These are phyloP conservation scores for Collybiopsis luxurians DNA, from an alignment of 768 basidiomycete species.

Conservation along the genomic window DNA sequence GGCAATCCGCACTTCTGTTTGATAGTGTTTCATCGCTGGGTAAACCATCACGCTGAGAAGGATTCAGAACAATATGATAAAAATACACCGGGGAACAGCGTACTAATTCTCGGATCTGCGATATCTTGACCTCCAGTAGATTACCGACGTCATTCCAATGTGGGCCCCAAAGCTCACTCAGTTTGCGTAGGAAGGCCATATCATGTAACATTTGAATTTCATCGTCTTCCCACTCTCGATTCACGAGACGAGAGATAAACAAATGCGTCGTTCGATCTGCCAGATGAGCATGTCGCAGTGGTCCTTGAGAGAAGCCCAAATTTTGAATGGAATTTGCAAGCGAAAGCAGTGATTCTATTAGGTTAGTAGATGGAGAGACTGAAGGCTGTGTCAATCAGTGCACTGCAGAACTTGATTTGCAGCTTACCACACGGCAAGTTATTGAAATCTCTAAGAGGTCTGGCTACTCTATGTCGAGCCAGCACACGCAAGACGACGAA, in stretches of 20 bases:
- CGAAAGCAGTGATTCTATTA: slow-evolving; percentile 53
- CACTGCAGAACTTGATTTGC: background rate
- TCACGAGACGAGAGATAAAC: slow-evolving; percentile 34
- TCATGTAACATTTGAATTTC: slow-evolving; percentile 38
- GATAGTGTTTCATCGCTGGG: slow-evolving; percentile 19
- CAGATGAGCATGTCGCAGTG: slow-evolving; percentile 29
- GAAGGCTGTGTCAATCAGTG: slow-evolving; percentile 15
- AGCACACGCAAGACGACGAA: slow-evolving; percentile 35
- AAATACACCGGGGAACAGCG: no score
- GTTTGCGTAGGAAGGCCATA: slow-evolving; percentile 45
- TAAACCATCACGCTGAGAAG: background rate
- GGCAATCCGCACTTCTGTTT: slow-evolving; percentile 36
- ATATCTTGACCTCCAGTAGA: slow-evolving; percentile 26
- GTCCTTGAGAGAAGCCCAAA: slow-evolving; percentile 46
- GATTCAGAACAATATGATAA: no score
- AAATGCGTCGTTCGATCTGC: slow-evolving; percentile 36
- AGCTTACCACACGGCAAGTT: slow-evolving; percentile 23
- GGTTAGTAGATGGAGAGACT: slow-evolving; percentile 46
- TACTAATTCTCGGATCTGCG: slow-evolving; percentile 24
- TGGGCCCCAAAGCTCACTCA: slow-evolving; percentile 32
- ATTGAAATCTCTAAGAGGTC: slow-evolving; percentile 13
- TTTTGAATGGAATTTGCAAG: slow-evolving; percentile 54
- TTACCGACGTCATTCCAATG: slow-evolving; percentile 24
- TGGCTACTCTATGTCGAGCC: slow-evolving; percentile 19
- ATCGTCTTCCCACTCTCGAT: slow-evolving; percentile 25